Conservation (phyloP, 2,329 filamentous ascomycete species). For the Pseudogymnoascus sp. region DNA sequence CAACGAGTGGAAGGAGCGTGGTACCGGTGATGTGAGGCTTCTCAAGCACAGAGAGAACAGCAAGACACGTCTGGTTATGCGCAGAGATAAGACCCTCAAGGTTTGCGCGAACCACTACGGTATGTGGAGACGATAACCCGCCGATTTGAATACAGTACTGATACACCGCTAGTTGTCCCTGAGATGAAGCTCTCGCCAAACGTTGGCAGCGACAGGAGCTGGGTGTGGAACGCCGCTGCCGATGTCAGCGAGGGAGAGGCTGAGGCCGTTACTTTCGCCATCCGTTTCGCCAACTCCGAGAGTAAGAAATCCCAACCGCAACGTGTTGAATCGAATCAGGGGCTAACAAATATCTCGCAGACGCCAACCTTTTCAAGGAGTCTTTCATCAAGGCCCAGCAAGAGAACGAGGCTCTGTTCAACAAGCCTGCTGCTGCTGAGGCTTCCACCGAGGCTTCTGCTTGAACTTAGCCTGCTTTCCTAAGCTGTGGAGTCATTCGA, state of each 20-base stretch:
- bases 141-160: conserved; percentile 12
- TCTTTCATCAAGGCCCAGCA: conserved; percentile 94
- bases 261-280: conserved; percentile 90
- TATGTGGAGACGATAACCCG: conserved; percentile 39
- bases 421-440: conserved; percentile 32
- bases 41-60: conserved; percentile 98
- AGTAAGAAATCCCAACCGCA: conserved; percentile 48
- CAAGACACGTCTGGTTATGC: conserved; percentile 97
- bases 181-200: conserved; percentile 99
- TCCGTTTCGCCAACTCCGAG: conserved; percentile 95
- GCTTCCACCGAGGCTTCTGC: conserved; percentile 6
- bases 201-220: conserved; percentile 94
- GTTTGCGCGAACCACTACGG: conserved; percentile 99
- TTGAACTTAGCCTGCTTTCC: background rate
- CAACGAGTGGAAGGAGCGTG: conserved; percentile 98
- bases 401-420: conserved; percentile 86
- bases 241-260: conserved; percentile 98
- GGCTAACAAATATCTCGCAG: conserved; percentile 38
- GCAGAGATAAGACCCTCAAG: conserved; percentile 98
- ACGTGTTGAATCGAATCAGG: conserved; percentile 9
- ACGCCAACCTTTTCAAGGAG: conserved; percentile 96
- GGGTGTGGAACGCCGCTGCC: conserved; percentile 97
- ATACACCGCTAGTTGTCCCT: conserved; percentile 61
- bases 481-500: conserved; percentile 2
- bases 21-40: conserved; percentile 90